A percentile compares a stretch with the other conserved stretches of the same genome.
Conservation (phyloP, 139 green algal species). For the Chlamydomonas asymmetrica region DNA sequence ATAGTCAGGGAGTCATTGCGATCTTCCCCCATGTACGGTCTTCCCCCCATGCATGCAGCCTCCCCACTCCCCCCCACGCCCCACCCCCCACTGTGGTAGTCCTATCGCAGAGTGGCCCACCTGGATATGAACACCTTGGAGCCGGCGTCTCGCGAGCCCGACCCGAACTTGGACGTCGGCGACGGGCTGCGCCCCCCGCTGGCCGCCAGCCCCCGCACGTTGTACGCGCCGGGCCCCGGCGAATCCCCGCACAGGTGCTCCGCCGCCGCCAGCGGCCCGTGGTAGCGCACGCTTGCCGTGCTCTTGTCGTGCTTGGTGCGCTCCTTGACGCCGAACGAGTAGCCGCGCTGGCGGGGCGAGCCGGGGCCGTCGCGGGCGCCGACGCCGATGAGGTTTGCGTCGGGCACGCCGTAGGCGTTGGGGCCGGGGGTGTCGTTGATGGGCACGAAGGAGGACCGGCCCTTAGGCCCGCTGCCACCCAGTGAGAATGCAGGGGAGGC, state of each 20-base stretch:
- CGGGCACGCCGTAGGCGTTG: slow-evolving; percentile 12
- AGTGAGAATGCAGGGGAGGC: neutral
- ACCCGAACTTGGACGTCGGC: slow-evolving; percentile 11
- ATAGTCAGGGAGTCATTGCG: too few species aligned
- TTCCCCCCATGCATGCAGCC: too few species aligned
- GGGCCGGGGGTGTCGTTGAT: slow-evolving; percentile 12
- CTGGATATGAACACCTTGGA: slow-evolving; percentile 25
- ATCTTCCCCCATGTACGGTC: too few species aligned
- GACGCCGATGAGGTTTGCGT: slow-evolving; percentile 13
- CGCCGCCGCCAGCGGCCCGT: slow-evolving; percentile 20
- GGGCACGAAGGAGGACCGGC: neutral
- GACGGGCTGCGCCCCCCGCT: neutral
- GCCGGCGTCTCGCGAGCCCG: neutral
- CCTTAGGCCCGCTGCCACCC: slow-evolving; percentile 7
- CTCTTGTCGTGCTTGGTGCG: neutral
- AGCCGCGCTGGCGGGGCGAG: slow-evolving; percentile 7
- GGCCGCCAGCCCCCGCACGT: neutral
- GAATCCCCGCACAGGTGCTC: slow-evolving; percentile 19
- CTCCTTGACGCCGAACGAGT: slow-evolving; percentile 17
- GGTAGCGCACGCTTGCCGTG: neutral
- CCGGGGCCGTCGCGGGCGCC: slow-evolving; percentile 2
- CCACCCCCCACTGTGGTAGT: too few species aligned
- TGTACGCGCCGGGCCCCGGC: slow-evolving; percentile 19
- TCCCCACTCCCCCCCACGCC: too few species aligned
- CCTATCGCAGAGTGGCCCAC: too few species aligned